Conservation (phyloP, 345 rosid species). For the Arabidopsis arenosa region DNA sequence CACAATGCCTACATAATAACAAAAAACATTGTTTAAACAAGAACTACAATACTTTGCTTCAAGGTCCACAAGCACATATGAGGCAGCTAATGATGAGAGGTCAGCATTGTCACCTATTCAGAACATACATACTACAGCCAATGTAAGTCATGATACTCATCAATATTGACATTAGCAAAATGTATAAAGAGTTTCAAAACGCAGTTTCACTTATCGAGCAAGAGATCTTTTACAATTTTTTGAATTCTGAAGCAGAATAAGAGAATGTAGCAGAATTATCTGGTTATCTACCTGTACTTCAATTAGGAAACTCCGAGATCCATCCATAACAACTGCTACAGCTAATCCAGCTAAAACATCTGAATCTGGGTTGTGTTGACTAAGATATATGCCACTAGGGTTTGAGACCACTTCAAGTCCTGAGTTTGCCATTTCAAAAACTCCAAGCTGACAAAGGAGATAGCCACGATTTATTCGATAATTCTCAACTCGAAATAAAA, state of each 20-base stretch:
- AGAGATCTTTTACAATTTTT: not conserved
- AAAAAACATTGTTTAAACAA: slow-evolving; percentile 14
- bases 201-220: slow-evolving; percentile 15
- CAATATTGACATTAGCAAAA: slow-evolving; percentile 21
- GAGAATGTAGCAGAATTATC: slow-evolving; percentile 4
- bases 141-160: slow-evolving; percentile 9
- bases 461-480: slow-evolving; percentile 5
- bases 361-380: slow-evolving; percentile 71
- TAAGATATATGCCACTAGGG: slow-evolving; percentile 84
- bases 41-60: slow-evolving; percentile 15
- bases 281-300: slow-evolving; percentile 74
- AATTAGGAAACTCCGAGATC: slow-evolving; percentile 82
- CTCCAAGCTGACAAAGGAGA: slow-evolving; percentile 71
- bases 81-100: slow-evolving; percentile 3
- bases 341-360: slow-evolving; percentile 91
- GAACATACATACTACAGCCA: slow-evolving; percentile 9
- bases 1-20: slow-evolving; percentile 71
- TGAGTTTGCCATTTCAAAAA: slow-evolving; percentile 80
- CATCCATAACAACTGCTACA: slow-evolving; percentile 89
- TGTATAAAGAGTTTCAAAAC: slow-evolving; percentile 22
- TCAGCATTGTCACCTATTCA: slow-evolving; percentile 16
- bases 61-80: not conserved
- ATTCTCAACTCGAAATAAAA: not conserved
- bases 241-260: slow-evolving; percentile 2
- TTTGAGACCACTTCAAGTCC: slow-evolving; percentile 81